A percentile compares a stretch with the other conserved stretches of the same genome.
These are phyloP conservation scores for Zoysia matrella DNA, from an alignment of 202 grass and related monocot species.

Conservation along the genomic window DNA sequence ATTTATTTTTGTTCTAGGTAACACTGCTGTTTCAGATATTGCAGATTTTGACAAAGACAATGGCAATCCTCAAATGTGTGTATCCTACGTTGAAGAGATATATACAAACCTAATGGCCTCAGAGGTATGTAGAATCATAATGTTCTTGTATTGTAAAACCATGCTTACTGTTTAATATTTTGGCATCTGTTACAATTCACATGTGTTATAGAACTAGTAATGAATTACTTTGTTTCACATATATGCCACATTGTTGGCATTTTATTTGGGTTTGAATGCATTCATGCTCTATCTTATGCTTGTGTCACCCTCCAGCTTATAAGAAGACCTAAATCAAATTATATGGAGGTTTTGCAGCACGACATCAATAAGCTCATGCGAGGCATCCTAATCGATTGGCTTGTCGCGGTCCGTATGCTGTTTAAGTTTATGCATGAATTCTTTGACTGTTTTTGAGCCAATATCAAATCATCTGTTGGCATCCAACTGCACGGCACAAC, in stretches of 20 bases:
- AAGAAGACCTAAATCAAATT: constrained; percentile 76
- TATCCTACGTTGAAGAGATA: constrained; percentile 70
- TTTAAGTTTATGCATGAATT: constrained; percentile 30
- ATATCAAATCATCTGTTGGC: background rate
- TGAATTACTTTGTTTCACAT: constrained; percentile 33
- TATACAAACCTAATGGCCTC: constrained; percentile 74
- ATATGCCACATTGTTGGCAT: constrained; percentile 8
- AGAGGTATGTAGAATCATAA: constrained; percentile 59
- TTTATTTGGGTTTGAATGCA: constrained; percentile 30
- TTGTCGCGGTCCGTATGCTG: constrained; percentile 74
- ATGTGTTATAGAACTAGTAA: constrained; percentile 13
- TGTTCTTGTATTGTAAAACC: constrained; percentile 42
- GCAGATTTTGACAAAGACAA: constrained; percentile 78
- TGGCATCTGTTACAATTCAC: constrained; percentile 13
- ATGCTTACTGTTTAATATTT: constrained; percentile 2
- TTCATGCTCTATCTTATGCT: constrained; percentile 33
- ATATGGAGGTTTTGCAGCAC: constrained; percentile 80
- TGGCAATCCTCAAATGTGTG: constrained; percentile 82
- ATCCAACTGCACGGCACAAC: background rate
- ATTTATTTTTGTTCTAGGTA: constrained; percentile 62
- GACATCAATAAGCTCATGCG: constrained; percentile 86
- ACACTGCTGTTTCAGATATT: constrained; percentile 48
- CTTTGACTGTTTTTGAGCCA: constrained; percentile 23
- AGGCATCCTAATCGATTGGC: constrained; percentile 89
- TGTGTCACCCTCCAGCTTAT: constrained; percentile 61